Percentiles rank a stretch among this genome's conserved stretches.
These are phyloP conservation scores for Phytophthora hibernalis DNA, from an alignment of 352 stramenopile species.

Conservation along the genomic window DNA sequence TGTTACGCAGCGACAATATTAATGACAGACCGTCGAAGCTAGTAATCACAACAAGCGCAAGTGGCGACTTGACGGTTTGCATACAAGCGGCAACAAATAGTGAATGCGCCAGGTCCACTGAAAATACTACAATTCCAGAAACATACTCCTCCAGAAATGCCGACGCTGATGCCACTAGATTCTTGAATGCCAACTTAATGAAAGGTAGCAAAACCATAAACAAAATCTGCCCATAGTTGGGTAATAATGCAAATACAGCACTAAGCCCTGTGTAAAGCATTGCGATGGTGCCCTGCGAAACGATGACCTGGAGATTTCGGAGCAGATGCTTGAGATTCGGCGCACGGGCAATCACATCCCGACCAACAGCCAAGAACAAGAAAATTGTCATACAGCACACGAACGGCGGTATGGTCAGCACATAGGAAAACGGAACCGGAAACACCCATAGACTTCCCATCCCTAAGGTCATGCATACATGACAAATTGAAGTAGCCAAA, in stretches of 20 bases:
- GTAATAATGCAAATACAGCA: background rate
- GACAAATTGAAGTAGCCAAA: background rate
- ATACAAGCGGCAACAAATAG: slow-evolving; percentile 1
- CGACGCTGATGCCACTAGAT: background rate
- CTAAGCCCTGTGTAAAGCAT: background rate
- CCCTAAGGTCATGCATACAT: slow-evolving; percentile 3
- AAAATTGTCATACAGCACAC: background rate
- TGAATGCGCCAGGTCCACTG: background rate
- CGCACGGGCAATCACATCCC: background rate
- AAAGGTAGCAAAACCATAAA: background rate
- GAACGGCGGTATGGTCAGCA: slow-evolving; percentile 11
- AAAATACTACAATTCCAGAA: background rate
- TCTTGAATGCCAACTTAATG: background rate
- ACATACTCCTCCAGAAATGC: background rate
- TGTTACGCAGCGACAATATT: background rate
- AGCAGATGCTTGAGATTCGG: slow-evolving; percentile 1
- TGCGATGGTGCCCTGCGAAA: slow-evolving; percentile 1
- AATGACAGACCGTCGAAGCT: background rate
- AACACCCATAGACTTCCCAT: slow-evolving; percentile 3
- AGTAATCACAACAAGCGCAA: background rate
- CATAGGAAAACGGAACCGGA: slow-evolving; percentile 9
- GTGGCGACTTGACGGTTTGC: background rate
- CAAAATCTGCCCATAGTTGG: background rate
- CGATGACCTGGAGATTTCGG: background rate
- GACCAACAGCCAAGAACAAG: slow-evolving; percentile 1